A percentile compares a stretch with the other conserved stretches of the same genome.
These are phyloP conservation scores for Chalciporus chontae DNA, from an alignment of 768 basidiomycete genomes.

Conservation along the genomic window DNA sequence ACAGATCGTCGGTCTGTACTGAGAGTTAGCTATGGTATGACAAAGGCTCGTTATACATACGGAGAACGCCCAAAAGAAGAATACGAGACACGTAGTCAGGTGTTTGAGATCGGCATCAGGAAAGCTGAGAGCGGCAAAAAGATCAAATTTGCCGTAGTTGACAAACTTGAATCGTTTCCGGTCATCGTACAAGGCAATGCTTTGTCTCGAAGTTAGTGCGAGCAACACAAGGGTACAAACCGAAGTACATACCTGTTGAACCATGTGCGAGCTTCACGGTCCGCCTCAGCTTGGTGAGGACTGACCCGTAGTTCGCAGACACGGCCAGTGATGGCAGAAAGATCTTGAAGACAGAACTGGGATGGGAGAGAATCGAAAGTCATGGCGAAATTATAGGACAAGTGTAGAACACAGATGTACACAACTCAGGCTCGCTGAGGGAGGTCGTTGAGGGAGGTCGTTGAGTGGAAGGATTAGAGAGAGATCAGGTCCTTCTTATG, in stretches of 20 bases:
- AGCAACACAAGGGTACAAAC: not conserved
- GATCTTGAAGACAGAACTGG: conserved; percentile 35
- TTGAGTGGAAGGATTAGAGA: not conserved
- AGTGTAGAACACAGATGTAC: conserved; percentile 11
- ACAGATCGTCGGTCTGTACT: conserved; percentile 34
- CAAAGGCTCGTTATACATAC: conserved; percentile 15
- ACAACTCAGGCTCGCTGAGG: conserved; percentile 29
- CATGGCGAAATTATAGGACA: conserved; percentile 12
- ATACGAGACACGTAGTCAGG: conserved; percentile 35
- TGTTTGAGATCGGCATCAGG: conserved; percentile 35
- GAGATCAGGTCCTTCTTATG: conserved; percentile 28
- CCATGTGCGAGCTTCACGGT: conserved; percentile 31
- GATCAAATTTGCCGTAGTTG: conserved; percentile 37
- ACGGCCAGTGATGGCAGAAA: conserved; percentile 34
- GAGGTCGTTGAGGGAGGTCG: conserved; percentile 5
- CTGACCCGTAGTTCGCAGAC: conserved; percentile 36
- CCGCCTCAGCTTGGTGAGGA: conserved; percentile 32
- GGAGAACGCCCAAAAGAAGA: conserved; percentile 39
- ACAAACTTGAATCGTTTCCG: conserved; percentile 33
- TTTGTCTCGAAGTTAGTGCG: conserved; percentile 4
- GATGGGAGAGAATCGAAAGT: conserved; percentile 27
- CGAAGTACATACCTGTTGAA: conserved; percentile 27
- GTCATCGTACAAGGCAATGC: conserved; percentile 34
- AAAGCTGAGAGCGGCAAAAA: conserved; percentile 37
- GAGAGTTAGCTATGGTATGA: conserved; percentile 2